These are phyloP conservation scores for Botryotinia globosa DNA, from an alignment of 2,329 filamentous ascomycete genomes.

Conservation along the genomic window DNA sequence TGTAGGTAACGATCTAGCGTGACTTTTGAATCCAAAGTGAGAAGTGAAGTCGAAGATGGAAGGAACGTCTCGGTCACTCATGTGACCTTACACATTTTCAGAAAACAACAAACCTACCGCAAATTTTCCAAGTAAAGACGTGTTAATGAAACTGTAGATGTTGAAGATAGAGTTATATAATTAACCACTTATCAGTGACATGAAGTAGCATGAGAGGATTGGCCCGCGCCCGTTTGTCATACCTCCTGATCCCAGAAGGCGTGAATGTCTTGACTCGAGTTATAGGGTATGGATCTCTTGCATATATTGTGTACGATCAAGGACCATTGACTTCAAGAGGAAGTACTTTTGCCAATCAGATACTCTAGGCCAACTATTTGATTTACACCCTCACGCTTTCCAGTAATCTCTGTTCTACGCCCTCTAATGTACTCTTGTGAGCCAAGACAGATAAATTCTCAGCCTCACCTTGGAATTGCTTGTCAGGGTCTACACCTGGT, in stretches of 20 bases:
- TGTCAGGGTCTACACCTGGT: slow-evolving; percentile 90
- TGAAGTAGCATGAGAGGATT: not conserved
- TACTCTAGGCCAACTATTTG: not conserved
- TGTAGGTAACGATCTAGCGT: not conserved
- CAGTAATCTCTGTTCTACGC: slow-evolving; percentile 81
- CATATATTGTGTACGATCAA: not conserved
- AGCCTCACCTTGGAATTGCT: slow-evolving; percentile 86
- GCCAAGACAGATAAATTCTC: slow-evolving; percentile 96
- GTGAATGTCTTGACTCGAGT: not conserved
- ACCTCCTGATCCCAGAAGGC: not conserved
- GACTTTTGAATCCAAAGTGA: not conserved
- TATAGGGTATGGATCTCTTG: not conserved
- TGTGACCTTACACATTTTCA: not conserved
- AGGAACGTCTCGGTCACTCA: not conserved
- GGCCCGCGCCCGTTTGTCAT: too few species aligned
- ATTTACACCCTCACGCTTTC: slow-evolving; percentile 40
- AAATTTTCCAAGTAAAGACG: not conserved
- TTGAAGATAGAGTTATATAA: not conserved
- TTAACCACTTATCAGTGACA: not conserved
- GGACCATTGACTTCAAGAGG: slow-evolving; percentile 7
- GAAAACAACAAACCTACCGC: not conserved
- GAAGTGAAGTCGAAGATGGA: not conserved
- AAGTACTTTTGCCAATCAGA: slow-evolving; percentile 2
- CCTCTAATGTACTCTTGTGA: slow-evolving; percentile 87
- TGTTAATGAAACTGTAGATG: not conserved